Evolutionary conservation across 768 basidiomycete species (phyloP).

Genomic region (Rhodotorula graminis): DNA sequence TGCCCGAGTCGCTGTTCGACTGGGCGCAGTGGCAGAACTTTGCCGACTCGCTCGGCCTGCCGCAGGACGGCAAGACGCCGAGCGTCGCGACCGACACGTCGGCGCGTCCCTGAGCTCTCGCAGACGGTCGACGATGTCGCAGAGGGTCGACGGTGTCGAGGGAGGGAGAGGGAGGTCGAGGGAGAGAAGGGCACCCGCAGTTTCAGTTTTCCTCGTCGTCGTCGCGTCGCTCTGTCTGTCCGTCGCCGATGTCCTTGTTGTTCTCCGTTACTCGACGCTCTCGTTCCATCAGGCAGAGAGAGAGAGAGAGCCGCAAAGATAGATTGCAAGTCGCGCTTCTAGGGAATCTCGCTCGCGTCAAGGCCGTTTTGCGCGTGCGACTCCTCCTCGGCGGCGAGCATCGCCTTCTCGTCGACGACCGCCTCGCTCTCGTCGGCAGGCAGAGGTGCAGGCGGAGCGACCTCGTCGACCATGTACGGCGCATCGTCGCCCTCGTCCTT

Average conservation of each 20-base stretch:
- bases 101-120: neutral
- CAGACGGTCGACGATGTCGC: too few species aligned
- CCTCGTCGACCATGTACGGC: slow-evolving; percentile 21
- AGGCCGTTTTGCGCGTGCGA: neutral
- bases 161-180: too few species aligned
- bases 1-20: slow-evolving; percentile 22
- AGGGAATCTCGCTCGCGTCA: too few species aligned
- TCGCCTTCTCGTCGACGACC: neutral
- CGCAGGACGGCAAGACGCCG: slow-evolving; percentile 1
- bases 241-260: too few species aligned
- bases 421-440: neutral
- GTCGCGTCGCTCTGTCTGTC: too few species aligned
- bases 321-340: too few species aligned
- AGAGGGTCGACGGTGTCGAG: too few species aligned
- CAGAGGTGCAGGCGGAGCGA: slow-evolving; percentile 9
- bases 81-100: neutral
- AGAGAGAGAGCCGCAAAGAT: too few species aligned
- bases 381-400: neutral
- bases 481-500: neutral
- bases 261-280: too few species aligned
- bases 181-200: too few species aligned
- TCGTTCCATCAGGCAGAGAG: too few species aligned
- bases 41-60: slow-evolving; percentile 13
- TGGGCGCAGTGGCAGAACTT: slow-evolving; percentile 7
- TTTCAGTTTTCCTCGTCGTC: too few species aligned